phyloP scores from a whole-genome alignment of 2,329 filamentous ascomycete genomes.

The Calonectria honghensis region DNA sequence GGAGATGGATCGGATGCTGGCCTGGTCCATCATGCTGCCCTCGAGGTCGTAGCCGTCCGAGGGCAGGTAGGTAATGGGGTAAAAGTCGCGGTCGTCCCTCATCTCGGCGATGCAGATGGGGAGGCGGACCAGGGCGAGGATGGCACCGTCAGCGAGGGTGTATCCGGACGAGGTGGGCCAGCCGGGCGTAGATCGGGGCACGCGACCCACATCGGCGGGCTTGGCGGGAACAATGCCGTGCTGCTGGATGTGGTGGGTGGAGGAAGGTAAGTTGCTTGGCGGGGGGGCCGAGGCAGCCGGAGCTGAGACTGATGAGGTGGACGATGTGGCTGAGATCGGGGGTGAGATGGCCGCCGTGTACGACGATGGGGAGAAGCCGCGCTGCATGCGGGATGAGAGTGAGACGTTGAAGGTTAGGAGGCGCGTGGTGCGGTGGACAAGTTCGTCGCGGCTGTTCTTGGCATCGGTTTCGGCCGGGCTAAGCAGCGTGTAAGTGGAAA shows the following conservation, averaged over 20 bases:
- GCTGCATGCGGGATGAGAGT: constrained; percentile 58
- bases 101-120: constrained; percentile 58
- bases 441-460: constrained; percentile 59
- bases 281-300: constrained; percentile 41
- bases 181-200: constrained; percentile 38
- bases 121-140: constrained; percentile 58
- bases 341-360: background rate
- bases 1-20: constrained; percentile 33
- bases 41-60: constrained; percentile 56
- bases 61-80: constrained; percentile 56
- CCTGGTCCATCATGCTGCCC: constrained; percentile 42
- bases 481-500: constrained; percentile 23
- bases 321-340: constrained; percentile 25
- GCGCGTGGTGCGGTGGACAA: constrained; percentile 59
- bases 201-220: constrained; percentile 49
- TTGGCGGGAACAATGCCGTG: constrained; percentile 42
- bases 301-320: constrained; percentile 46
- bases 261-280: constrained; percentile 20
- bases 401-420: constrained; percentile 60
- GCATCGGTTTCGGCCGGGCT: constrained; percentile 61
- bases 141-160: constrained; percentile 57
- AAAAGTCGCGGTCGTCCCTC: constrained; percentile 58
- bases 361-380: constrained; percentile 48
- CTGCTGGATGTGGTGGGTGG: constrained; percentile 28
- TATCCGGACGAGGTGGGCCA: constrained; percentile 54